These are phyloP conservation scores for Pyrus pyrifolia DNA, from an alignment of 306 rosid species.

Conservation along the genomic window DNA sequence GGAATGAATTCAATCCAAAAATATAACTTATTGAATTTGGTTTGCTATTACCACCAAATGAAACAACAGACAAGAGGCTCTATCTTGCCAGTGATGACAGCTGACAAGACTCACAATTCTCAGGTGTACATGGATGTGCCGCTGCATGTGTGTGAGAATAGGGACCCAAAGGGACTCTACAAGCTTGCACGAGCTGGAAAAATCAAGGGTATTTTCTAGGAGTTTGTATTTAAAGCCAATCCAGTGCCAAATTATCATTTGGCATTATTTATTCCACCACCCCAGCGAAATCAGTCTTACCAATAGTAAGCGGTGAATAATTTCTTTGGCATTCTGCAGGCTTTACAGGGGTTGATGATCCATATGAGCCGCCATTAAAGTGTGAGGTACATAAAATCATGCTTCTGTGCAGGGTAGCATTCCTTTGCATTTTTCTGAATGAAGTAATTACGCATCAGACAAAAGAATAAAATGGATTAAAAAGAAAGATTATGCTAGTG, in stretches of 20 bases:
- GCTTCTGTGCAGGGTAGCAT: not conserved
- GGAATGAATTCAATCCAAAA: not conserved
- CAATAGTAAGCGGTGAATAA: not conserved
- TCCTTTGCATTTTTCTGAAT: not conserved
- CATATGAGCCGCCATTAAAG: conserved; percentile 69
- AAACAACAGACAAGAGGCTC: conserved; percentile 11
- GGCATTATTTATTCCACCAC: not conserved
- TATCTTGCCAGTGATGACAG: not conserved
- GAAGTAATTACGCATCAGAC: not conserved
- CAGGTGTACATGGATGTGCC: conserved; percentile 94
- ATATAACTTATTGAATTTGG: not conserved
- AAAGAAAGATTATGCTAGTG: not conserved
- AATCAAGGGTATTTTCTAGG: conserved; percentile 55
- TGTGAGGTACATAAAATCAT: conserved; percentile 55
- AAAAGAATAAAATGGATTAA: not conserved
- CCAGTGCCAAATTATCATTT: not conserved
- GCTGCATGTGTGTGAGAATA: conserved; percentile 70
- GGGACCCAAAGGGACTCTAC: conserved; percentile 97
- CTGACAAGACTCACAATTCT: conserved; percentile 17
- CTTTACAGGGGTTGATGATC: conserved; percentile 90
- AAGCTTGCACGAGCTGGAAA: conserved; percentile 92
- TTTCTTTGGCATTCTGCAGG: conserved; percentile 50
- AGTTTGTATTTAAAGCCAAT: not conserved
- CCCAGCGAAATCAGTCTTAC: not conserved
- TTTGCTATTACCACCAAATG: not conserved